Evolutionary conservation across 768 basidiomycete species (phyloP).

Genomic region (Xerocomellus intermedius): DNA sequence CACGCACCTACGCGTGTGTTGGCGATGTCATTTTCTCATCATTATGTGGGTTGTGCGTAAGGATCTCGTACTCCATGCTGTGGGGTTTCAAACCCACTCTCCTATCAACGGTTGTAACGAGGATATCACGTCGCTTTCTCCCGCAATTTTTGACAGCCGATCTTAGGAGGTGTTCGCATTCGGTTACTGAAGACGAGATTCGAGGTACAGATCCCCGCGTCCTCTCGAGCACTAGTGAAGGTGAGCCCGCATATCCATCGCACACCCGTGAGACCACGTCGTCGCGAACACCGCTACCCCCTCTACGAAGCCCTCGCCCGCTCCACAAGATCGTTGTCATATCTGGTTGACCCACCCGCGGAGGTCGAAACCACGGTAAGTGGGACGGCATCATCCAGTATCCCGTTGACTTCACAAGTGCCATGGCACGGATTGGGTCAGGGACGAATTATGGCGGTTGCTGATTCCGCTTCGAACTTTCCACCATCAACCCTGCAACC

Average conservation of each 20-base stretch:
- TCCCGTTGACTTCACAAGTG: neutral
- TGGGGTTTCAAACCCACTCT: neutral
- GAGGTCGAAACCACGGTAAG: neutral
- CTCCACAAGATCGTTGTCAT: neutral
- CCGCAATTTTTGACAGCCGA: neutral
- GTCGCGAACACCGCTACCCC: neutral
- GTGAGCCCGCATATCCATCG: neutral
- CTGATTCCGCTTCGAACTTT: slow-evolving; percentile 7
- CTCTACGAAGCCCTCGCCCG: neutral
- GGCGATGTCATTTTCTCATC: neutral
- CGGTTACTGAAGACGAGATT: neutral
- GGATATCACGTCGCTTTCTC: neutral
- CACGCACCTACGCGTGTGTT: neutral
- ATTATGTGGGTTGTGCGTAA: neutral
- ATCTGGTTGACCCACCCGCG: neutral
- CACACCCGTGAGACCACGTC: neutral
- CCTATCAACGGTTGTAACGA: neutral
- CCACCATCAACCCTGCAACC: neutral
- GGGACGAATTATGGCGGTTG: neutral
- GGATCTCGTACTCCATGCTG: neutral
- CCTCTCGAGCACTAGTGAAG: neutral
- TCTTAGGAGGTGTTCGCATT: neutral
- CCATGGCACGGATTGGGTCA: neutral
- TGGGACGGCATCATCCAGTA: neutral
- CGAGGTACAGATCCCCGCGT: neutral